Base-by-base conservation (phyloP, 768 basidiomycete species). In the Piloderma croceum region DNA sequence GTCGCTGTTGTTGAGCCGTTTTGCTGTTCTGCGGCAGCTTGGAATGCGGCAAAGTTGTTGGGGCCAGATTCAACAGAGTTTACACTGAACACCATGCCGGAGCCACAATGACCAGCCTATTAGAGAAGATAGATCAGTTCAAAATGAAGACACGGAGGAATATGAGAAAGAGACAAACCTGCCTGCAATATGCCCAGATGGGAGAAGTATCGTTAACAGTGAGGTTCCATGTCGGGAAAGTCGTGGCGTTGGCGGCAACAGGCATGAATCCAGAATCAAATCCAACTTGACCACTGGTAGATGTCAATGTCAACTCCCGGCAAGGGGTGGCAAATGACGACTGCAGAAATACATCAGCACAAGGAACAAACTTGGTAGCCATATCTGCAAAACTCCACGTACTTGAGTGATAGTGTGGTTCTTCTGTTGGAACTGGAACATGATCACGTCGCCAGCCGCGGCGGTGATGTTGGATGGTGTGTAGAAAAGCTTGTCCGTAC, bases 51-150 rank as follows among this genome's bases (percentile, higher is more conserved):
- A 49, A 75, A 80, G 51, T 54, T 77, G 47, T 76, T 73, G 17
- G 69, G 44, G n/a, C 74, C 68, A 2, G 60, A 46, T 45, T 73
- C 74, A 24, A 67, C 60, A 9, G 79, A 68, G 54, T 79, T 83
- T 43, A 64, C 65, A 18, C 73, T 56, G 59, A 79, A 79, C 36
- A 79, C 76, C 79, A 80, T 81, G 36, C 78, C 78, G 31, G 59
- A 52, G 0, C 67, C 68, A 51, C 79, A 80, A 54, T 81, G 79
- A 32, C 49, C 57, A 2, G 45, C 37, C 49, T n/a, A n/a, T n/a
- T n/a, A n/a, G n/a, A n/a, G n/a, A n/a, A n/a, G n/a, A n/a, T n/a
- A n/a, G n/a, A n/a, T n/a, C n/a, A n/a, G n/a, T n/a, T n/a, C n/a
- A n/a, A n/a, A n/a, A n/a, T n/a, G n/a, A n/a, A n/a, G n/a, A n/a